Conservation (phyloP, 1,284 basidiomycete species). For the Marasmius oreades region DNA sequence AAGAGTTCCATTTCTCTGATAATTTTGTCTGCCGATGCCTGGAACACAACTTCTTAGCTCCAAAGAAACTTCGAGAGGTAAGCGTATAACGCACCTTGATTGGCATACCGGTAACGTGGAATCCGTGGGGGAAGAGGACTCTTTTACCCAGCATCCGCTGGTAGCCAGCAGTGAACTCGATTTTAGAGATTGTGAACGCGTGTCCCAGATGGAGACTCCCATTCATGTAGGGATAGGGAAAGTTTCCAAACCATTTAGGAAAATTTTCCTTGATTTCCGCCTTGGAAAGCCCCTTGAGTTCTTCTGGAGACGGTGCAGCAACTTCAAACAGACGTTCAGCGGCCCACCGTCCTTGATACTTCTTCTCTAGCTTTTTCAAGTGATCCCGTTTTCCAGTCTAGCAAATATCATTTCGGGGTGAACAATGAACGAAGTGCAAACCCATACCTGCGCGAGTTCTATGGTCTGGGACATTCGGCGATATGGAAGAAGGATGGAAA, state of each 20-base stretch:
- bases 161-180: constrained; percentile 96
- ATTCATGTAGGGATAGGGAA: constrained; percentile 98
- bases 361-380: constrained; percentile 78
- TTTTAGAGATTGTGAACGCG: constrained; percentile 97
- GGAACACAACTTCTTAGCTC: neutral
- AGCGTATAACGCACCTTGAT: constrained; percentile 77
- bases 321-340: constrained; percentile 77
- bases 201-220: constrained; percentile 96
- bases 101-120: constrained; percentile 98
- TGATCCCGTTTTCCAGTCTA: constrained; percentile 93
- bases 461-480: constrained; percentile 48
- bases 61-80: neutral
- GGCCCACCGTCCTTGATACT: constrained; percentile 83
- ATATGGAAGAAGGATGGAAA: constrained; percentile 18
- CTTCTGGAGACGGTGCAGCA: constrained; percentile 71
- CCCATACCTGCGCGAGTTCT: constrained; percentile 49
- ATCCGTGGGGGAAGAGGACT: constrained; percentile 92
- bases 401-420: constrained; percentile 1
- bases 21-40: constrained; percentile 96
- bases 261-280: constrained; percentile 68
- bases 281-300: constrained; percentile 59
- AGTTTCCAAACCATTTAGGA: constrained; percentile 97
- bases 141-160: constrained; percentile 95
- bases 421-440: neutral
- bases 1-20: constrained; percentile 97